Evolutionary conservation across 2,329 filamentous ascomycete species (phyloP).

Genomic region (Davidsoniella eucalypti): DNA sequence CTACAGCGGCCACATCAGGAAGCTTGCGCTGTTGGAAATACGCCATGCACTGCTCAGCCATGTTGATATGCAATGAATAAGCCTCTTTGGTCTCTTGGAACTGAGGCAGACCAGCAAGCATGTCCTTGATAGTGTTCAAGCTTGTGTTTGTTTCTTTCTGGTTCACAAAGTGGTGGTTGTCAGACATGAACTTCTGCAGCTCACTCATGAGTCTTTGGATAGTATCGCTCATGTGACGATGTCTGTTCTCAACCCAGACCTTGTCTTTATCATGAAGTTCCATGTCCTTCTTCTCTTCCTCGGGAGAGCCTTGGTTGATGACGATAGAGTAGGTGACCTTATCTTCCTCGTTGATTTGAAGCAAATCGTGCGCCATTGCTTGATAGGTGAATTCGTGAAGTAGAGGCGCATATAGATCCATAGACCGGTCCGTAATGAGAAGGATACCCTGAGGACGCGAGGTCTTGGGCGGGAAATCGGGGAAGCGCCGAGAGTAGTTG

Average conservation of each 20-base stretch:
- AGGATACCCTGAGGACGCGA: constrained; percentile 67
- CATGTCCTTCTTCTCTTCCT: constrained; percentile 73
- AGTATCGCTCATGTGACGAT: constrained; percentile 95
- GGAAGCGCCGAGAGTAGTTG: constrained; percentile 68
- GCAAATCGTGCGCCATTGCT: constrained; percentile 88
- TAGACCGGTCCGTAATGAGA: constrained; percentile 76
- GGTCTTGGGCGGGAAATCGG: constrained; percentile 67
- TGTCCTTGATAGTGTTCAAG: constrained; percentile 86
- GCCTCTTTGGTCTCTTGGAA: constrained; percentile 93
- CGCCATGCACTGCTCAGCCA: constrained; percentile 96
- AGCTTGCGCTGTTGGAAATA: constrained; percentile 75
- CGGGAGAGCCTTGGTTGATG: constrained; percentile 54
- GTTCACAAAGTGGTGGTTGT: constrained; percentile 85
- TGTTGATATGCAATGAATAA: constrained; percentile 84
- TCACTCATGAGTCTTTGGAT: constrained; percentile 85
- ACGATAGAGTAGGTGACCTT: constrained; percentile 73
- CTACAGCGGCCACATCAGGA: constrained; percentile 68
- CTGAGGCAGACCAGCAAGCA: constrained; percentile 85
- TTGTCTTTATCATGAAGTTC: constrained; percentile 81
- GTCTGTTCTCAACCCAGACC: constrained; percentile 89
- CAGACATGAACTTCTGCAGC: constrained; percentile 78
- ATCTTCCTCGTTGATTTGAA: constrained; percentile 76
- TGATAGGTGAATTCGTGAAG: constrained; percentile 97
- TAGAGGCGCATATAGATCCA: constrained; percentile 78
- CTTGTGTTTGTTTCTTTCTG: constrained; percentile 52